phyloP scores from a whole-genome alignment of 495 filamentous ascomycete genomes.

The Aspergillus mulundensis region DNA sequence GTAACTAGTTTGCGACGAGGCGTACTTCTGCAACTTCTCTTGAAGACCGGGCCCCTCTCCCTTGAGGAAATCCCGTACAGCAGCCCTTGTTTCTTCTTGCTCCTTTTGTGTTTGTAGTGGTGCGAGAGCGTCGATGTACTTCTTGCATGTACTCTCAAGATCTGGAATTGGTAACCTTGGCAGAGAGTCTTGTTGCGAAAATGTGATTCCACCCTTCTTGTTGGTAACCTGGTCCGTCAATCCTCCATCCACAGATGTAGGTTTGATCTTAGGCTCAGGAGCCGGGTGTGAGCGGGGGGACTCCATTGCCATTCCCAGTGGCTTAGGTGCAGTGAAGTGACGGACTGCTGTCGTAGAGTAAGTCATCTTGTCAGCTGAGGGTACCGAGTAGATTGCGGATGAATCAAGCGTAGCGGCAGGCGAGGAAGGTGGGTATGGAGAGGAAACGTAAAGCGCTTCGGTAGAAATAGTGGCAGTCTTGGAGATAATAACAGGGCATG shows the following conservation, averaged over 20 bases:
- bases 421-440: constrained; percentile 71
- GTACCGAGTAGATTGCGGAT: constrained; percentile 1
- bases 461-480: constrained; percentile 92
- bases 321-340: constrained; percentile 62
- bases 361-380: constrained; percentile 47
- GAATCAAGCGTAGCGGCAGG: constrained; percentile 64
- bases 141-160: constrained; percentile 73
- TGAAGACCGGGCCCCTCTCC: constrained; percentile 82
- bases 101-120: constrained; percentile 79
- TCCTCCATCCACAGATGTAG: constrained; percentile 12
- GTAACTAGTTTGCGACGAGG: constrained; percentile 88
- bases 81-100: constrained; percentile 74
- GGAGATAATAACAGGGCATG: constrained; percentile 78
- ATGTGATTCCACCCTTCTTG: constrained; percentile 60
- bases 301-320: constrained; percentile 49
- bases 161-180: constrained; percentile 93
- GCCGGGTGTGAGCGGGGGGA: constrained; percentile 16
- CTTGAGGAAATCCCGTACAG: constrained; percentile 81
- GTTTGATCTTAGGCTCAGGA: constrained; percentile 21
- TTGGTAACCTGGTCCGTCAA: constrained; percentile 21
- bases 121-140: constrained; percentile 74
- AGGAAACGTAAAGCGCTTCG: constrained; percentile 79
- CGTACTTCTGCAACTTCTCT: constrained; percentile 87
- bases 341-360: constrained; percentile 43
- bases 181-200: constrained; percentile 80